Conservation (phyloP, 768 basidiomycete species). For the Phaeotremella fagi region DNA sequence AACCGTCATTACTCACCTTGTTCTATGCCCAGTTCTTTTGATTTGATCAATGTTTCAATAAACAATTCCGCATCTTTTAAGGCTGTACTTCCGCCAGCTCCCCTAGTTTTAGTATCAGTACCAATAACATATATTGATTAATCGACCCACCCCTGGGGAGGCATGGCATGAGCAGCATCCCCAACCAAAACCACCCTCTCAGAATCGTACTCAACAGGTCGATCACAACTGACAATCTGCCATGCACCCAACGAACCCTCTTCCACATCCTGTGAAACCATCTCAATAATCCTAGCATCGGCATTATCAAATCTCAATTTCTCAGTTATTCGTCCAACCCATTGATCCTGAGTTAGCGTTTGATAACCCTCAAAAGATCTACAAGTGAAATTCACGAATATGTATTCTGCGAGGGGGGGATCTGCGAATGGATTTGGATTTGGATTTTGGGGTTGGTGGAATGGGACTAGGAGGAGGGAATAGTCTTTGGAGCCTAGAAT, state of each 20-base stretch:
- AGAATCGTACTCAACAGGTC: not conserved
- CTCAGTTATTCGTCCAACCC: constrained; percentile 6
- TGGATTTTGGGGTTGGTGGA: not conserved
- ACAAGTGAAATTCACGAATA: constrained; percentile 1
- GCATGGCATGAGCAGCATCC: constrained; percentile 18
- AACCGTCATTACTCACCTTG: not conserved
- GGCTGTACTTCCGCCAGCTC: not conserved
- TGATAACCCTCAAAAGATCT: constrained; percentile 9
- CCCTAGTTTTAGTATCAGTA: not conserved
- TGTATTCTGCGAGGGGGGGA: not conserved
- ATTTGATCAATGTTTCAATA: not conserved
- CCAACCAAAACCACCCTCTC: constrained; percentile 12
- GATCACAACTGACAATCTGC: constrained; percentile 8
- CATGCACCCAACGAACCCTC: constrained; percentile 5
- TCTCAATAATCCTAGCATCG: not conserved
- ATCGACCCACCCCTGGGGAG: constrained; percentile 14
- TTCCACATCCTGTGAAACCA: constrained; percentile 4
- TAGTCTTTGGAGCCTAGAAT: constrained; percentile 7
- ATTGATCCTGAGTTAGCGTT: constrained; percentile 2
- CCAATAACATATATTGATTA: not conserved
- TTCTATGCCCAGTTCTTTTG: not conserved
- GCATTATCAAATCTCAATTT: constrained; percentile 6
- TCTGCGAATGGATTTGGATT: constrained; percentile 8
- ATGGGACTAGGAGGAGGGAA: constrained; percentile 5
- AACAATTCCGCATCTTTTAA: constrained; percentile 1